Evolutionary conservation across 2,329 filamentous ascomycete species (phyloP), one percentile per base, ranked within the genome.

Genomic region (Alternaria solani): DNA sequence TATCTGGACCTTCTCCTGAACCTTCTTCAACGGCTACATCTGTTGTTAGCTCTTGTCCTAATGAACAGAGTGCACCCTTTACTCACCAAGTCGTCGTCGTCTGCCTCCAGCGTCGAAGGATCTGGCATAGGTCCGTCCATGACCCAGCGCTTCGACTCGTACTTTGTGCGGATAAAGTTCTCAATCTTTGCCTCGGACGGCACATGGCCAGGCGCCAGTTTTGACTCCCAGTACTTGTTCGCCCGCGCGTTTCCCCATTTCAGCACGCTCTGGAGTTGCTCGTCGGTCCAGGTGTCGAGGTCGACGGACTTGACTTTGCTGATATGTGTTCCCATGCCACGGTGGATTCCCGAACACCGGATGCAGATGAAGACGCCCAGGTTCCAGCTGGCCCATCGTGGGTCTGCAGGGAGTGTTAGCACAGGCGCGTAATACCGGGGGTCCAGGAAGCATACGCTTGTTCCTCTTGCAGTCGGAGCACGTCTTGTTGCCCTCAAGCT

Each of bases 341-440:
- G 92, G 82, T 99, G 95, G 76, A 99, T 97, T 75, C 96, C 96
- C 18, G 95, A 99, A 82, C 95, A 99, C 16, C 94, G 91, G 78
- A 99, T 99, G 84, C 95, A 99, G 75, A 99, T 85, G 78, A 99
- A 99, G 75, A 99, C 89, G 72, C 95, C 95, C 55, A 99, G 82
- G 79, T 99, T 99, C 95, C 95, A 99, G 77, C 93, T 97, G 32
- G 95, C 95, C 95, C 95, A 99, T 91, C 95, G 88, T 62, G 95
- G 95, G 83, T 97, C 93, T 96, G 77, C 41, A n/a, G 28, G 11
- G 51, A 18, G 23, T 51, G 69, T 79, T 51, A 75, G 72, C 70
- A 41, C 62, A 59, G 18, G 36, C 20, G 30, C 32, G 83, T 12
- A 20, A 11, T 18, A 7, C 1, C 3, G 5, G 7, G 0, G 14